phyloP scores from a whole-genome alignment of 306 rosid species.

The Cicer pinnatifidum region DNA sequence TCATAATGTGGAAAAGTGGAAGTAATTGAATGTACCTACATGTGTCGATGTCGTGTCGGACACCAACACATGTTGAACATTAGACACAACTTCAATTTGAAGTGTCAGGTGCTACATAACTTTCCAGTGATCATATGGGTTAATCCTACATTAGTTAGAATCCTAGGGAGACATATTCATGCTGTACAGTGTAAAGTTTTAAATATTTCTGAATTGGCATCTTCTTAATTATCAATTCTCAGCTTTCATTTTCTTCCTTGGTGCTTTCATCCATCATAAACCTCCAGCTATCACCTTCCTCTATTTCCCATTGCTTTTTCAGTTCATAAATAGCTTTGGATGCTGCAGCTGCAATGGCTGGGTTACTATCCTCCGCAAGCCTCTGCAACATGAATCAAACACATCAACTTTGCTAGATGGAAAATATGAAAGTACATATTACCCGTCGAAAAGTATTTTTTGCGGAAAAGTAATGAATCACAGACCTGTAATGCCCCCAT shows the following conservation, averaged over 20 bases:
- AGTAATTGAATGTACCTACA: too few species aligned
- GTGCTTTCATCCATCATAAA: conserved; percentile 67
- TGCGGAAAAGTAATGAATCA: conserved; percentile 9
- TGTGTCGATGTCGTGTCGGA: too few species aligned
- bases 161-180: conserved; percentile 46
- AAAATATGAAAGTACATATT: conserved; percentile 10
- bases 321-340: conserved; percentile 82
- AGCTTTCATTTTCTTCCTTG: conserved; percentile 49
- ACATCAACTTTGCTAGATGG: conserved; percentile 29
- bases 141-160: conserved; percentile 55
- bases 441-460: neutral
- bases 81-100: too few species aligned
- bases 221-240: conserved; percentile 51
- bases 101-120: too few species aligned
- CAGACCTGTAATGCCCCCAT: conserved; percentile 96
- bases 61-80: too few species aligned
- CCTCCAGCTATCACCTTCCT: conserved; percentile 94
- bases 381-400: conserved; percentile 62
- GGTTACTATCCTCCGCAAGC: conserved; percentile 86
- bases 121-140: conserved; percentile 49
- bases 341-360: conserved; percentile 84
- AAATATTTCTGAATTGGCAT: conserved; percentile 45
- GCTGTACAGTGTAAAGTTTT: conserved; percentile 38
- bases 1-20: too few species aligned
- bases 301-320: conserved; percentile 95